Base-by-base conservation (phyloP, 2,329 filamentous ascomycete species). In the Lasiodiplodia sp. region DNA sequence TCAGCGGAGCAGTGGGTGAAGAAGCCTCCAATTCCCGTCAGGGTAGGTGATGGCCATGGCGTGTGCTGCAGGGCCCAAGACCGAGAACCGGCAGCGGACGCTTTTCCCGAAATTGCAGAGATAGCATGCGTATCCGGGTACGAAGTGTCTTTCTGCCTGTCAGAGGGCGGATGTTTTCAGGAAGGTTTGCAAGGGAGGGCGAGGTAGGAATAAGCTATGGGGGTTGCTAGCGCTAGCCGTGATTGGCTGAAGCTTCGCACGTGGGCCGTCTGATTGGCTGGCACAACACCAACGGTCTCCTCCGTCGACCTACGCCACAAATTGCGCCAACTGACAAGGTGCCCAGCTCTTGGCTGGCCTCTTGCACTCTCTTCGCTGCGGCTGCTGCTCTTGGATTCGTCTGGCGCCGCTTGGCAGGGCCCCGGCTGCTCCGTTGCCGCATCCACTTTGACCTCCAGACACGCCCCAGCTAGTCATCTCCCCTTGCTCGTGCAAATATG, bases 401-500 rank as follows among this genome's bases (percentile, higher is more conserved):
- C 57, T 49, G 57, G 40, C 37, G 21, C 14, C 14, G 25, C 58
- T 63, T 63, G 58, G 58, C 58, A 63, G 58, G 58, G 28, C 58
- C 58, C 44, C 44, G 23, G 25, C 58, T 3, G 12, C 28, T n/a
- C 44, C n/a, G 16, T 28, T 31, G 11, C 18, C 5, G 31, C 44
- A 47, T 34, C 57, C 57, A 28, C 18, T 25, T 16, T 18, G 21
- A 2, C 44, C 38, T 37, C 40, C 18, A 52, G 58, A 52, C 31
- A 11, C 57, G 16, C 18, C 18, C 3, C 16, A 11, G 5, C 65
- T 67, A 67, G 65, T 67, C 65, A 67, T 58, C 44, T 18, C 51
- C 8, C 31, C 65, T 28, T 67, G 65, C 65, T 67, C 65, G 65
- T 67, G 65, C 65, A 58, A 31, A 23, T 6, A 51, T 58, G 37